Conservation (phyloP, 169 alveolate species). For the Eimeria brunetti region DNA sequence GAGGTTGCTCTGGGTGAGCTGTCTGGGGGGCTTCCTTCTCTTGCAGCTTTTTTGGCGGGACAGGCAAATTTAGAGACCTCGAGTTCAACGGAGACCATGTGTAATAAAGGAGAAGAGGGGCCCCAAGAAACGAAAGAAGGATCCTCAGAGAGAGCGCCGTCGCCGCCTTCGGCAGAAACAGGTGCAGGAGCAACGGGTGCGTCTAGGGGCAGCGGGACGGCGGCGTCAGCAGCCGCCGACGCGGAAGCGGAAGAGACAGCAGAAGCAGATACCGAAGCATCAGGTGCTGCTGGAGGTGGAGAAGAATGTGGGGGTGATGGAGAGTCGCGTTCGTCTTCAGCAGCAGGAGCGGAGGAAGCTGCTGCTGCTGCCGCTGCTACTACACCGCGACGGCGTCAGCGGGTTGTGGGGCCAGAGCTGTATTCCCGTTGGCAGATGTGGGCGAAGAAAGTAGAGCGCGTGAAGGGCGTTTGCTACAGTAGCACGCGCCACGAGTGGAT, state of each 20-base stretch:
- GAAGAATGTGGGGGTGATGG: constrained; percentile 1
- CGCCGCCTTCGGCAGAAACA: constrained; percentile 36
- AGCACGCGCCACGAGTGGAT: constrained; percentile 75
- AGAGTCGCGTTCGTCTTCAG: background rate
- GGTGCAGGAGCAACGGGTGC: background rate
- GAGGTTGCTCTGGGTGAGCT: constrained; percentile 28
- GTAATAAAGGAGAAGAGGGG: background rate
- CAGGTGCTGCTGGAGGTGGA: constrained; percentile 34
- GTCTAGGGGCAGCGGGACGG: background rate
- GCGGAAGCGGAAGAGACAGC: constrained; percentile 5
- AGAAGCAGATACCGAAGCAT: background rate
- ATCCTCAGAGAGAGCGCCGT: constrained; percentile 6
- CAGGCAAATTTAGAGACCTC: constrained; percentile 13
- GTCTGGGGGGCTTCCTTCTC: constrained; percentile 68
- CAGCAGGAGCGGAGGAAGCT: constrained; percentile 46
- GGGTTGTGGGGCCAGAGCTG: constrained; percentile 64
- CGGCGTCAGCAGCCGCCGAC: constrained; percentile 14
- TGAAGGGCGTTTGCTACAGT: constrained; percentile 76
- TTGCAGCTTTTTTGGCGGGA: constrained; percentile 64
- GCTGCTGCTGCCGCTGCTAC: constrained; percentile 14
- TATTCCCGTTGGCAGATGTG: constrained; percentile 48
- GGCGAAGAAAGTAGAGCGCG: constrained; percentile 36
- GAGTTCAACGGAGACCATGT: background rate
- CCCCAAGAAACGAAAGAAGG: background rate
- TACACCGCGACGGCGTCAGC: constrained; percentile 70